Evolutionary conservation across 805 yeast genomes (phyloP), one percentile per base, ranked within the genome.

Genomic region (Clavispora fructus): DNA sequence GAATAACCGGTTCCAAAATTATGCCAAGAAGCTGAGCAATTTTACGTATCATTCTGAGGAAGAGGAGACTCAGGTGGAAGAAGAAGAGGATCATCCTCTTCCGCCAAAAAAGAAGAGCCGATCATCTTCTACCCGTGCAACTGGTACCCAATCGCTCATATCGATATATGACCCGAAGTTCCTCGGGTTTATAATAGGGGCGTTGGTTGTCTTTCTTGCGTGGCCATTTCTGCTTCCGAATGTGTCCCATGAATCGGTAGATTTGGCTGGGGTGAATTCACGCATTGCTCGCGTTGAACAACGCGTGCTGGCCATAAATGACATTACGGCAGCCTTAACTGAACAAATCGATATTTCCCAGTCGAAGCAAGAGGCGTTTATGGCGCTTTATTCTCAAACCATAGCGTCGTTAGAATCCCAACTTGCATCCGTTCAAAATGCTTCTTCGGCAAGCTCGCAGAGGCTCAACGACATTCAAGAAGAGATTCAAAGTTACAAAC

Each of bases 281-380:
- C 50, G 53, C 23, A 41, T 57, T 7, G 43, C 44, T 9, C 25
- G 13, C 13, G 50, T 54, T 16, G 53, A 49, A 12, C 43, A 45
- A 29, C 49, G 39, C 7, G 45, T 56, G 13, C 41, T 46, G 31
- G 48, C 52, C 25, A 44, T 61, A 17, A 40, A 43, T 31, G 56
- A 55, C 9, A 38, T 55, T 7, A 47, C 62, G 2, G 38, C 30
- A 14, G 52, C 52, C 2, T 43, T 63, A 10, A 51, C 55, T 14
- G 45, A 46, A 16, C 56, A 54, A 28, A 59, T 59, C 29, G 63
- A 58, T 25, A 43, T 46, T 14, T 26, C 59, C 2, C 55, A 55
- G n/a, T 23, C 50, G 5, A 56, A 55, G 29, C 54, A 54, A 28
- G 54, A 53, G 7, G 37, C 53, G 9, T 40, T 59, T 27, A 38